phyloP scores from a whole-genome alignment of 805 yeast genomes.

The Candida stauntonica region DNA sequence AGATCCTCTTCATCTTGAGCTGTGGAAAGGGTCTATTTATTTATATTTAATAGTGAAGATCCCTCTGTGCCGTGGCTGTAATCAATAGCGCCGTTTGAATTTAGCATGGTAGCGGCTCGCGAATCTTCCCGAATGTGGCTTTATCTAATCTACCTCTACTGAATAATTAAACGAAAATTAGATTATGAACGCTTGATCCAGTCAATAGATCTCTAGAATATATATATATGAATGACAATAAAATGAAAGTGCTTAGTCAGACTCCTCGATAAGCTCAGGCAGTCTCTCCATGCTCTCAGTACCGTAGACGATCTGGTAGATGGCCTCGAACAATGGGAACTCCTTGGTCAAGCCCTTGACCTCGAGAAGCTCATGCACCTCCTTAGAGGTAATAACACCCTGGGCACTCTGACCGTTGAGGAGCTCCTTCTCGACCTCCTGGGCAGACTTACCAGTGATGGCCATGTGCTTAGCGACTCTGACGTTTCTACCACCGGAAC shows the following conservation, averaged over 20 bases:
- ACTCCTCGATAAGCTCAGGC: constrained; percentile 61
- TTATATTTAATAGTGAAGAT: background rate
- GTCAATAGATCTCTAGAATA: too few species aligned
- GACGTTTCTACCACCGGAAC: constrained; percentile 96
- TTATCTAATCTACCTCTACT: too few species aligned
- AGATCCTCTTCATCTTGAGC: too few species aligned
- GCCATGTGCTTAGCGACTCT: constrained; percentile 87
- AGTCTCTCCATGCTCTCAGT: constrained; percentile 68
- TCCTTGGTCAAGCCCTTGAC: constrained; percentile 38
- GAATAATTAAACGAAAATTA: too few species aligned
- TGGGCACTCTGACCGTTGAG: constrained; percentile 96
- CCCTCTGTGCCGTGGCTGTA: too few species aligned
- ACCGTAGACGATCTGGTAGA: constrained; percentile 80
- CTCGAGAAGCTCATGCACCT: constrained; percentile 67
- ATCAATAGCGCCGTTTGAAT: too few species aligned
- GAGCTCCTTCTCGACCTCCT: constrained; percentile 78
- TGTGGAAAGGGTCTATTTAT: background rate
- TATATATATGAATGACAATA: too few species aligned
- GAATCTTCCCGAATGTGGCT: too few species aligned
- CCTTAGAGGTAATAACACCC: constrained; percentile 86
- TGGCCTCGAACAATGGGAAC: constrained; percentile 66
- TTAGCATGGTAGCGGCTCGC: too few species aligned
- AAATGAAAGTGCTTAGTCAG: constrained; percentile 5
- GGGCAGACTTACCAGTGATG: constrained; percentile 67
- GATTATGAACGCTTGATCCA: too few species aligned